phyloP scores from a whole-genome alignment of 164 flowering plant species.

The Vitis cinerea region DNA sequence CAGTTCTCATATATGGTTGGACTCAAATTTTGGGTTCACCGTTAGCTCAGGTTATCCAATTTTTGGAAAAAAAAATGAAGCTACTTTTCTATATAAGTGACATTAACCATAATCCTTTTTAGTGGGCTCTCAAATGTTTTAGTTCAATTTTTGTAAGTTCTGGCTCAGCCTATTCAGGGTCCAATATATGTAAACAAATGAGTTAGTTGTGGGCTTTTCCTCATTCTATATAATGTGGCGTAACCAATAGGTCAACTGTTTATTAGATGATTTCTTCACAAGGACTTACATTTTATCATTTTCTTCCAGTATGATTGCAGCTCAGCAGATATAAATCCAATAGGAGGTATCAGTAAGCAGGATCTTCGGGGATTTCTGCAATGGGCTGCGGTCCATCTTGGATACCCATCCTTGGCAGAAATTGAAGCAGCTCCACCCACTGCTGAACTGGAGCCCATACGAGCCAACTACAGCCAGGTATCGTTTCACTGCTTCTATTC shows the following conservation, averaged over 20 bases:
- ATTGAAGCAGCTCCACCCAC: slow-evolving; percentile 97
- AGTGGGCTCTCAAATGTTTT: not conserved
- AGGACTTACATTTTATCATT: not conserved
- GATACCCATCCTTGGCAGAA: slow-evolving; percentile 80
- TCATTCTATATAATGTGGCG: not conserved
- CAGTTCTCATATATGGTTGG: not conserved
- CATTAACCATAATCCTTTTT: not conserved
- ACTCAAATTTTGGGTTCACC: too few species aligned
- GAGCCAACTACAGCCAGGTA: slow-evolving; percentile 90
- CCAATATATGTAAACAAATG: not conserved
- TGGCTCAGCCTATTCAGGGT: not conserved
- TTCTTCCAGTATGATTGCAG: slow-evolving; percentile 92
- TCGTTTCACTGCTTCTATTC: not conserved
- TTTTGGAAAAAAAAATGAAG: too few species aligned
- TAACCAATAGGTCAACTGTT: not conserved
- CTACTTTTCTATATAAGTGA: too few species aligned
- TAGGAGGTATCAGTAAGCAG: slow-evolving; percentile 93
- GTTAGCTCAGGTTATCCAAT: too few species aligned
- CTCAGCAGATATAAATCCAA: slow-evolving; percentile 97
- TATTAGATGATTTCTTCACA: too few species aligned
- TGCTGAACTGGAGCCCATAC: slow-evolving; percentile 93
- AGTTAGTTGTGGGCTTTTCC: not conserved
- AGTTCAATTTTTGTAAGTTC: not conserved
- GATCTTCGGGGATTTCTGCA: slow-evolving; percentile 79
- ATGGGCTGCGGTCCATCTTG: slow-evolving; percentile 91